Evolutionary conservation across 371 early-diverging fungal species (phyloP), one percentile per base, ranked within the genome.

Genomic region (Apophysomyces variabilis): DNA sequence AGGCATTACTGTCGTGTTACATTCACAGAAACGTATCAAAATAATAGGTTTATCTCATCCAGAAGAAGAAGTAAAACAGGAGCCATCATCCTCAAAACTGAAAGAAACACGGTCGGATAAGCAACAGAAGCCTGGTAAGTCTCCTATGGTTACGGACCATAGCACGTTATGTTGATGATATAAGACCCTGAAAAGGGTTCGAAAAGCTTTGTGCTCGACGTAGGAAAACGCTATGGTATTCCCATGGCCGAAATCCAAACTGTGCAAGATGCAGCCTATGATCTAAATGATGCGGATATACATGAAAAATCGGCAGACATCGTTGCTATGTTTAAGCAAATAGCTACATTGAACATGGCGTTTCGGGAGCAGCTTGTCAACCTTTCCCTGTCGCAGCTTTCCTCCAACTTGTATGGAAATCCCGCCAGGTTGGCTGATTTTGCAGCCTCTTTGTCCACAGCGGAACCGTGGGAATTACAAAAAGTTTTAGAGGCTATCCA

Each of bases 281-380:
- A 89, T 50, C 80, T 87, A 62, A 91, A 91, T 73, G 90, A 91
- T 69, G 87, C 88, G 38, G 82, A 93, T 14, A 85, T 97, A 57
- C 91, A 93, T 38, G 98, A 97, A 21, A 89, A 92, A 16, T 94
- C 95, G 21, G 89, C 92, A 2, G 97, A 97, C 75, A 95, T 96
- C 65, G 91, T 96, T 7, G 89, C 94, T 9, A 95, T 93, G 6
- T 90, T 96, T 71, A 93, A 93, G 72, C 97, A 96, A 69, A 94
- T 96, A 61, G 93, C 95, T 4, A 83, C 88, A 1, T 68, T 95
- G 65, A 97, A 96, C 69, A 92, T 95, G 9, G 84, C 96, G 45
- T 90, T 96, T 72, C 90, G 96, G 26, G 98, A 97, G 73, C 98
- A 97, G 76, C 95, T 97, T 68, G 90, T 95, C 66, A 91, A 89